A percentile compares a stretch with the other conserved stretches of the same genome.
These are phyloP conservation scores for Aspergillus diversus DNA, from an alignment of 495 filamentous ascomycete species.

Conservation along the genomic window DNA sequence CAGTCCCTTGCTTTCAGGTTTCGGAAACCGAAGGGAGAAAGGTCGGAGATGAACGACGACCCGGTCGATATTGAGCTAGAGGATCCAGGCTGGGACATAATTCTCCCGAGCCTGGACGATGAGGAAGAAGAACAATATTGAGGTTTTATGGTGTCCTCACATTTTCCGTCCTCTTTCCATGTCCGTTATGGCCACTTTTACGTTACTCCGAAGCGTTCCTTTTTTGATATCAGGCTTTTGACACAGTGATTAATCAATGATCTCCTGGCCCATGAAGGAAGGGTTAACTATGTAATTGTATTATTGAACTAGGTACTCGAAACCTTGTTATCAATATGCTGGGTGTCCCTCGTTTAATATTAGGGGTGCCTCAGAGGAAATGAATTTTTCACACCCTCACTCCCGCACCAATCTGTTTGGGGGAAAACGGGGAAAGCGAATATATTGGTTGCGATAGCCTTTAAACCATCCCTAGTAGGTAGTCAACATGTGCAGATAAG, in stretches of 20 bases:
- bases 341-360: too few species aligned
- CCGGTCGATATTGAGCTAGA: conserved; percentile 47
- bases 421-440: too few species aligned
- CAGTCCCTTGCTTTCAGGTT: conserved; percentile 74
- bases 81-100: conserved; percentile 66
- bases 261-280: background rate
- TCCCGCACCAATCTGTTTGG: too few species aligned
- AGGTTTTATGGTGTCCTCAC: background rate
- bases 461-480: too few species aligned
- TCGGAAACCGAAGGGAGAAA: conserved; percentile 30
- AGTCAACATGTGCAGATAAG: too few species aligned
- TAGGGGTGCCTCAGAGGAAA: too few species aligned
- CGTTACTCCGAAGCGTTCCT: background rate
- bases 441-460: too few species aligned
- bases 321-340: too few species aligned
- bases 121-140: conserved; percentile 40
- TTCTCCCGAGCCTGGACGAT: conserved; percentile 64
- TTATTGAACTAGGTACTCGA: too few species aligned
- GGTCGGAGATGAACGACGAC: conserved; percentile 22
- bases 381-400: too few species aligned
- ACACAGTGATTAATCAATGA: background rate
- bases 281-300: too few species aligned
- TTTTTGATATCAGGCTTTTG: background rate
- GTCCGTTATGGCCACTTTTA: background rate
- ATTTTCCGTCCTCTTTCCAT: background rate